Evolutionary conservation across 129 eudicot species (phyloP), one percentile per base, ranked within the genome.

Genomic region (Saposhnikovia divaricata): DNA sequence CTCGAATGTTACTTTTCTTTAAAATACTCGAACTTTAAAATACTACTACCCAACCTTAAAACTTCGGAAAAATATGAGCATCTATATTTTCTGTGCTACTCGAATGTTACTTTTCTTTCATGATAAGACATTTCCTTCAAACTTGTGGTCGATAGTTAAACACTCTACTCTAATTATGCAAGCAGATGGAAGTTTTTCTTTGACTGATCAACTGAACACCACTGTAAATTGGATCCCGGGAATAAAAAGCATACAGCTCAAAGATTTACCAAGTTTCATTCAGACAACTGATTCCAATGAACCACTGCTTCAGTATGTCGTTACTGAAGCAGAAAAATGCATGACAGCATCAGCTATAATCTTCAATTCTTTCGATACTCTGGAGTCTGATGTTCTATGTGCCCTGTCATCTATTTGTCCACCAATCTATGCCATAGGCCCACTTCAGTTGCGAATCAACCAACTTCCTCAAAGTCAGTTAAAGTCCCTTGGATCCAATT

Each of bases 321-420:
- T 91, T 31, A 91, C 1, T 90, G 96, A 91, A 90, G 63, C 97
- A 89, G 59, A 94, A 86, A 80, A 90, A 79, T 90, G 96, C 18
- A 87, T 87, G 85, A 87, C 89, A 85, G 72, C 72, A 6, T 25
- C 34, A 9, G 72, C 72, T 9, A 65, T 65, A 31, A 65, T 65
- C 7, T 65, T 65, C 72, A 65, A 65, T 65, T 9, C 72, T 65
- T 65, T 9, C 9, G 72, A 65, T 65, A 25, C 39, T 65, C 39
- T 65, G 72, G 72, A 65, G 39, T 13, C 5, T 27, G 72, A 65
- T n/a, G 72, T 27, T 27, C 39, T 65, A 65, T 0, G 19, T n/a
- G 72, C 34, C 5, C 72, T 65, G 0, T 27, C 72, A 3, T 27
- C 72, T 85, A 88, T 84, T 76, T 94, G 43, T 96, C 97, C 72